Evolutionary conservation across 2,329 filamentous ascomycete genomes (phyloP).

Genomic region (Macrophomina tecta): DNA sequence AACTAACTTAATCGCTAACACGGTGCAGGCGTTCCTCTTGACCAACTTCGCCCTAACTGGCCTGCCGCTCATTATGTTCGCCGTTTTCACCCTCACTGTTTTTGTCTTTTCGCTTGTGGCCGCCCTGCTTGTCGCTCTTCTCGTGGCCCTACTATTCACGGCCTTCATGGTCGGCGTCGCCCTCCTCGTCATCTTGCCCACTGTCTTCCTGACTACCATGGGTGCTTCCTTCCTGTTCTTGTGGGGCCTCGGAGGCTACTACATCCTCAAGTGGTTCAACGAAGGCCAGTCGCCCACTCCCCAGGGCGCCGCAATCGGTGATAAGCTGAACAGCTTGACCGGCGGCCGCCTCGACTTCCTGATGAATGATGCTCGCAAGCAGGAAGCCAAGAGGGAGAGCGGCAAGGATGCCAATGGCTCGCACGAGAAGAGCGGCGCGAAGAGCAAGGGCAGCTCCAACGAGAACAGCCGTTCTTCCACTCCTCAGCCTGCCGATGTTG

Average conservation of each 20-base stretch:
- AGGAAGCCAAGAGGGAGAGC: constrained; percentile 26
- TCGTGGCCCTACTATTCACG: constrained; percentile 64
- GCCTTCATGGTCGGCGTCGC: constrained; percentile 72
- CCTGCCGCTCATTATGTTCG: constrained; percentile 72
- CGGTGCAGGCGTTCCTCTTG: constrained; percentile 67
- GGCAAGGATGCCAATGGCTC: background rate
- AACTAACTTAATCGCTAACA: constrained; percentile 26
- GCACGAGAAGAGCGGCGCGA: background rate
- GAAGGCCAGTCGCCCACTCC: constrained; percentile 36
- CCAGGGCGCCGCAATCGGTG: constrained; percentile 46
- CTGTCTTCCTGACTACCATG: constrained; percentile 69
- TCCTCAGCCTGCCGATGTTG: constrained; percentile 30
- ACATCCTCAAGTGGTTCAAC: constrained; percentile 52
- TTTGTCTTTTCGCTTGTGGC: constrained; percentile 67
- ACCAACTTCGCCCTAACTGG: constrained; percentile 69
- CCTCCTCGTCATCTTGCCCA: constrained; percentile 70
- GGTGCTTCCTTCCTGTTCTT: constrained; percentile 70
- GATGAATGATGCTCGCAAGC: constrained; percentile 35
- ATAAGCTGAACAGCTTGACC: constrained; percentile 48
- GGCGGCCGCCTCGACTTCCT: constrained; percentile 46
- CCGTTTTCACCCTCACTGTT: constrained; percentile 68
- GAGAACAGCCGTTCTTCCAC: background rate
- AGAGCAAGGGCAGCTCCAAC: background rate
- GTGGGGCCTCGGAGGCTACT: constrained; percentile 69
- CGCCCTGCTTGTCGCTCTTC: constrained; percentile 60